Evolutionary conservation across 2,329 filamentous ascomycete genomes (phyloP), one percentile per base, ranked within the genome.

Genomic region (Bipolaris zeicola): DNA sequence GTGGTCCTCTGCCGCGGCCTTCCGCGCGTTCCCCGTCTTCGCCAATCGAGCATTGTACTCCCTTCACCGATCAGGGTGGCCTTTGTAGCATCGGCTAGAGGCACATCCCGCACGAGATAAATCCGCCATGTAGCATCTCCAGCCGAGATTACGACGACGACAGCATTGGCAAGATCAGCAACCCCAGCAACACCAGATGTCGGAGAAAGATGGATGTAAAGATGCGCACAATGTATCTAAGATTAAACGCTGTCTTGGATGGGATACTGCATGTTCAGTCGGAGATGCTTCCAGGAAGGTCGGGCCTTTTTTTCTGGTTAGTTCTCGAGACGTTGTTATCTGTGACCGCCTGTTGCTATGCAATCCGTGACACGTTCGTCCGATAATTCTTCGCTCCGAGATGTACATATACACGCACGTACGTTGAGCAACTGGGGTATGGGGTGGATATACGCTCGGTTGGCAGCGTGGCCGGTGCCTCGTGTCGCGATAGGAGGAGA

Each of bases 61-160:
- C 50, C 38, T 39, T 57, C 55, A 57, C 55, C 55, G 55, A 57
- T 57, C 20, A 54, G 45, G 45, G 34, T 50, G 50, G 50, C 41
- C 20, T 28, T 28, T 28, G 36, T 60, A 44, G 50, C 52, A 48
- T 61, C 57, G 63, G 61, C 51, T 59, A 59, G 55, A 64, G 58
- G 61, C 58, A 55, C 53, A 18, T 62, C 63, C 63, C 61, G 55
- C 51, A 54, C 49, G 49, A 37, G 37, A 52, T 20, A 43, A 39
- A 20, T 28, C 31, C 14, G 11, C 24, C 36, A 8, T 52, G 26
- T 44, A 41, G 41, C 51, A 44, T 28, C 53, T 50, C 16, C 43
- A 60, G 54, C 54, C 50, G 54, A 48, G 46, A 53, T 49, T 52
- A 50, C 46, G 44, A 33, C 20, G 36, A 31, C 43, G 33, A 37